Conservation (phyloP, 1,139 yeast species). For the Blastobotrys ciferrii region DNA sequence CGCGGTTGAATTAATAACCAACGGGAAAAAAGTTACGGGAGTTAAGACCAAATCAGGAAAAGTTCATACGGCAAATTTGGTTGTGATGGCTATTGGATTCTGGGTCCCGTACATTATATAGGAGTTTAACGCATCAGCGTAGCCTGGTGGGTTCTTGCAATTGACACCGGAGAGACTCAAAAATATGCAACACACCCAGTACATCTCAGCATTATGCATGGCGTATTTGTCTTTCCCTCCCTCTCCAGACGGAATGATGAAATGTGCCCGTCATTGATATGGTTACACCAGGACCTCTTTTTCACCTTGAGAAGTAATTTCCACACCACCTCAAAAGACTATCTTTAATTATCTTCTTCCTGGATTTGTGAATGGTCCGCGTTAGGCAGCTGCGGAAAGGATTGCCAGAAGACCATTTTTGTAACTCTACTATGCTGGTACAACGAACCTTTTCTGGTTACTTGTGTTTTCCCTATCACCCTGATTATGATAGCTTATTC, state of each 20-base stretch:
- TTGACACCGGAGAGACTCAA: not conserved
- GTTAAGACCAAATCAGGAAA: not conserved
- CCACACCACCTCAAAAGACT: not conserved
- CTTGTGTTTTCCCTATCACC: not conserved
- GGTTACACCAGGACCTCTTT: not conserved
- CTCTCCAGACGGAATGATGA: not conserved
- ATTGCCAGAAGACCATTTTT: conserved; percentile 1
- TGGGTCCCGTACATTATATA: not conserved
- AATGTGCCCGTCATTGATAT: conserved; percentile 1
- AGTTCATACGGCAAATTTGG: not conserved
- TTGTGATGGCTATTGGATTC: not conserved
- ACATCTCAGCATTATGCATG: not conserved
- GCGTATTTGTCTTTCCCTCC: not conserved
- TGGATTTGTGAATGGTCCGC: not conserved
- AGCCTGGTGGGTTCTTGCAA: not conserved
- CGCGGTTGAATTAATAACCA: not conserved
- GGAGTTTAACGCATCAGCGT: not conserved
- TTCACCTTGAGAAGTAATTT: not conserved
- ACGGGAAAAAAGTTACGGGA: not conserved
- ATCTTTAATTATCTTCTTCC: not conserved
- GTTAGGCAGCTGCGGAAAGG: not conserved
- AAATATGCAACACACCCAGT: conserved; percentile 1
- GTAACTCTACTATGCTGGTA: not conserved
- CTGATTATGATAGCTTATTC: not conserved
- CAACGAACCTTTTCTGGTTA: not conserved